Evolutionary conservation across 371 early-diverging fungal species (phyloP).

Genomic region (Basidiobolus heterosporus): DNA sequence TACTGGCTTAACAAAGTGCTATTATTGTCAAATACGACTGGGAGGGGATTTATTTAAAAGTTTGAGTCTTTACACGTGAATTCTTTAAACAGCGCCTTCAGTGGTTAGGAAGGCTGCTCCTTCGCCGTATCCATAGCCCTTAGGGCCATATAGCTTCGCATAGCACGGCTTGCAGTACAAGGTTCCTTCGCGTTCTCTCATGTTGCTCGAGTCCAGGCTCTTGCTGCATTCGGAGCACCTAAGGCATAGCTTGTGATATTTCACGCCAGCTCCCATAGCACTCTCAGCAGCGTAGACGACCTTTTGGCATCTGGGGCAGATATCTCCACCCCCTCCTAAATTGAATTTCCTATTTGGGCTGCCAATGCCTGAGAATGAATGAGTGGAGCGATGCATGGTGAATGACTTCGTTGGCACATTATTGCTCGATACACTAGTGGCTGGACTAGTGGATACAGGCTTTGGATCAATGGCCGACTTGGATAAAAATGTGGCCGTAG

Average conservation of each 20-base stretch:
- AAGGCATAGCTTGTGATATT: constrained; percentile 25
- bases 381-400: constrained; percentile 2
- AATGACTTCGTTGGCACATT: not conserved
- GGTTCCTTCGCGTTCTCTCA: constrained; percentile 26
- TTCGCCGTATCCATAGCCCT: constrained; percentile 8
- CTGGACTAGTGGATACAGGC: constrained; percentile 3
- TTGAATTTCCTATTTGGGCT: constrained; percentile 1
- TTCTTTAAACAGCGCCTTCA: constrained; percentile 9
- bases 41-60: no score
- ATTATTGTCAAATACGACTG: no score
- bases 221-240: constrained; percentile 23
- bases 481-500: not conserved
- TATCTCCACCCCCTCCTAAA: constrained; percentile 11
- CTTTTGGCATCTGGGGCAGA: constrained; percentile 19
- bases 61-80: no score
- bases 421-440: not conserved
- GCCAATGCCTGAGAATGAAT: constrained; percentile 1
- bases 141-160: constrained; percentile 25
- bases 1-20: no score
- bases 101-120: constrained; percentile 14
- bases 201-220: constrained; percentile 15
- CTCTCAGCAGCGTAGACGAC: constrained; percentile 22
- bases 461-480: not conserved
- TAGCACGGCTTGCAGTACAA: constrained; percentile 28
- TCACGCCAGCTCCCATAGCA: constrained; percentile 16